Base-by-base conservation (phyloP, 768 basidiomycete species). In the Rhodotorula graminis region DNA sequence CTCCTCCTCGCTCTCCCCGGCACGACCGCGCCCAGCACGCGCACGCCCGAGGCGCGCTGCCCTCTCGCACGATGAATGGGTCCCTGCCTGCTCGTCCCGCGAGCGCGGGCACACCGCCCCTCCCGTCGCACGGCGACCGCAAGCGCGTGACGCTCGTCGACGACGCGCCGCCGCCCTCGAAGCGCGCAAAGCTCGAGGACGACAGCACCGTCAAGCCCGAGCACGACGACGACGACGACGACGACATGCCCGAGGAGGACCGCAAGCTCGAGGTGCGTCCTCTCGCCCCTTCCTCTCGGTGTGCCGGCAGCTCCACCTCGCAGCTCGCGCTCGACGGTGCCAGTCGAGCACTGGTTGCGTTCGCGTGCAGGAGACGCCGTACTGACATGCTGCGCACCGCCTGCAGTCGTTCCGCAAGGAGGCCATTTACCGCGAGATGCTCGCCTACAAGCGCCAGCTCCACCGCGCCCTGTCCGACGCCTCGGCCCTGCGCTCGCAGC, bases 381-480 rank as follows among this genome's bases (percentile, higher is more conserved):
- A 50, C 53, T 50, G 49, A 42, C 59, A 1, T 9, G 6, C n/a
- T 27, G 16, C 44, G 53, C 44, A 10, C 37, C 55, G 12, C 23
- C 18, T 10, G 58, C 75, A 92, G 91, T 83, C 85, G n/a, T 92
- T 91, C 80, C 87, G 89, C 72, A 92, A 93, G 81, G 90, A 91
- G 77, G 91, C 91, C 56, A 88, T 93, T 62, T 92, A 87, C 81
- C 85, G 91, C 53, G 84, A 90, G 70, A 92, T 93, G 90, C 87
- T 84, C 78, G 87, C 91, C 77, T 92, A 92, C 80, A 86, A 87
- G 67, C 86, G 89, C 72, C 88, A 91, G 82, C 83, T 88, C 80
- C 86, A 88, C 73, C 86, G 89, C 57, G 86, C 85, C 72, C 84
- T 86, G 78, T 80, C 82, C 76, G 85, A 85, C 67, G 86, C 90